Base-by-base conservation (phyloP, 1,284 basidiomycete species). In the Papiliotrema laurentii region DNA sequence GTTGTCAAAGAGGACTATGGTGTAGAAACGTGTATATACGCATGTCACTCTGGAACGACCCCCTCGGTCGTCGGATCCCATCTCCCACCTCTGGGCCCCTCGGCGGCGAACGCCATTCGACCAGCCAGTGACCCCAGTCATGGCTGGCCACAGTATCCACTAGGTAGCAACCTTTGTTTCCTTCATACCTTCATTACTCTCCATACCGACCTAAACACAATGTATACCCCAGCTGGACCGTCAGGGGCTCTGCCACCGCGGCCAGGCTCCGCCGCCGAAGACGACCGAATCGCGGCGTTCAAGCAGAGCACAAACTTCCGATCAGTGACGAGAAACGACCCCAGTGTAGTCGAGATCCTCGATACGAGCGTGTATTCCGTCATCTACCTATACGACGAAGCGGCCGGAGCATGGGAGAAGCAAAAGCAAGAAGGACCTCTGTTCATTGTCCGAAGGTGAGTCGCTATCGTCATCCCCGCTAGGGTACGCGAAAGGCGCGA, bases 391-490 rank as follows among this genome's bases (percentile, higher is more conserved):
- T 69, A 63, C 44, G 62, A 68, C 38, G 64, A 59, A 24, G 51
- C 34, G 2, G 52, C 51, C 11, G 56, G 48, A 16, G 55, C 60
- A 35, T 72, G 69, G 69, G 58, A 60, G 47, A 72, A 70, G 59
- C 62, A 68, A 55, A 72, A 72, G 50, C 59, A 62, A 55, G 69
- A 71, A 49, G 70, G 70, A 24, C 60, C 66, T 10, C 45, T 68
- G 36, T 72, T 72, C 45, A 57, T 72, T 22, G 65, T 72, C 18
- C 43, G 55, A 21, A 47, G 70, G 70, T 68, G 47, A 43, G 66
- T 57, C 5, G 9, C 14, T 18, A 19, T 10, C 10, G 35, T 37
- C 13, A 10, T 37, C 13, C 47, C 13, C 27, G 5, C 21, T 9
- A 13, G 18, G 22, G 35, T 21, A 30, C 16, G 26, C 10, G 34